Base-by-base conservation (phyloP, 2,329 filamentous ascomycete genomes). In the Orbilia ellipsospora region DNA sequence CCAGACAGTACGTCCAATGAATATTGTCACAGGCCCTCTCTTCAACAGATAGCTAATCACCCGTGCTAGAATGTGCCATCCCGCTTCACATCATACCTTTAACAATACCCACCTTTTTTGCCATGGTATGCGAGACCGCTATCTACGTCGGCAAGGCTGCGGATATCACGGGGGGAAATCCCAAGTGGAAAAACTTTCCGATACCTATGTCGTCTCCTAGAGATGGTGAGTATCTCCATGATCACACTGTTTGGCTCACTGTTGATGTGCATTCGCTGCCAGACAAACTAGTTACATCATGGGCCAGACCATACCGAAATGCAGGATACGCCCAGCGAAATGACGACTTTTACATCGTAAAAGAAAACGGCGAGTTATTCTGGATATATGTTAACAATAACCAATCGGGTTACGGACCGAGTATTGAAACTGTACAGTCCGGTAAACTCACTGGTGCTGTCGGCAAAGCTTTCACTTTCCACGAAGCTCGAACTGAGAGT, bases 261-360 rank as follows among this genome's bases (percentile, higher is more conserved):
- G 5, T 36, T 36, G 8, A 36, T 36, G 10, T 36, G 31, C 8
- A 36, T 36, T 44, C 13, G 26, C 13, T 80, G 40, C 81, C 81
- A 79, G 79, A 77, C 45, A 90, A 91, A 0, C 82, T 92, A 2
- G 97, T 93, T 92, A 91, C 90, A 2, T 88, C 91, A 23, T 99
- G 94, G 94, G 89, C 92, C 28, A 88, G 92, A 73, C 91, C 93
- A 1, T 87, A 88, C 73, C 89, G 94, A 6, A 86, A 89, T 23
- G 86, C 86, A 73, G 83, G 84, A 12, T 90, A 90, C 78, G 87
- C 87, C 62, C 84, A 87, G 64, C 86, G 84, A 16, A 88, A 89
- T 42, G 95, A 98, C 80, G 89, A 90, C 73, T 89, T 98, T 57
- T 97, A 95, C 80, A 84, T 99, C 15, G 92, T 91, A 10, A 89